Evolutionary conservation across 2,329 filamentous ascomycete genomes (phyloP).

Genomic region (Nigrospora osmanthi): DNA sequence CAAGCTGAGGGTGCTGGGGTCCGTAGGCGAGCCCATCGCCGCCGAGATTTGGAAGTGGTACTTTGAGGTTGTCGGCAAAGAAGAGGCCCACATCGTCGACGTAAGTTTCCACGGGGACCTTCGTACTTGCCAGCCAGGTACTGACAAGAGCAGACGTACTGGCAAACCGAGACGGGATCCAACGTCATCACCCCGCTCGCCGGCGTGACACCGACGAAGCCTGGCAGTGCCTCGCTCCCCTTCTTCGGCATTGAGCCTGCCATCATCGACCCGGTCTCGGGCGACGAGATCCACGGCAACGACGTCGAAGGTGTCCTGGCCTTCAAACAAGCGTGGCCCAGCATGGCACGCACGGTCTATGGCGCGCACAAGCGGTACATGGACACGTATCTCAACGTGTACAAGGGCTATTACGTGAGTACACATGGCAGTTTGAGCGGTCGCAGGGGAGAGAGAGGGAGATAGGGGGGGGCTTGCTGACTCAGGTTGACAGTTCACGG

Average conservation of each 20-base stretch:
- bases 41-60: slow-evolving; percentile 99
- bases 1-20: slow-evolving; percentile 81
- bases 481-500: slow-evolving; percentile 57
- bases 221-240: slow-evolving; percentile 87
- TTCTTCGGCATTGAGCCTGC: slow-evolving; percentile 98
- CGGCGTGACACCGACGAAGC: slow-evolving; percentile 92
- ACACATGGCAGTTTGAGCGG: neutral
- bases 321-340: slow-evolving; percentile 97
- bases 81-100: slow-evolving; percentile 88
- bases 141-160: slow-evolving; percentile 69
- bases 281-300: slow-evolving; percentile 88
- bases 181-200: slow-evolving; percentile 91
- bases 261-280: slow-evolving; percentile 93
- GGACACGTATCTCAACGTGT: slow-evolving; percentile 97
- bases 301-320: slow-evolving; percentile 95
- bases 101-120: slow-evolving; percentile 45
- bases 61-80: slow-evolving; percentile 87
- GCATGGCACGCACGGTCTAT: slow-evolving; percentile 97
- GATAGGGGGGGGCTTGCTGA: neutral
- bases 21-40: slow-evolving; percentile 94
- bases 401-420: slow-evolving; percentile 94
- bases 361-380: slow-evolving; percentile 97
- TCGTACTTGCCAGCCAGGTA: neutral
- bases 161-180: slow-evolving; percentile 98
- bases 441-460: too few species aligned